Percentiles rank a stretch among this genome's conserved stretches.
Conservation (phyloP, 441 rosid genomes). For the Arabidopsis hybrid region DNA sequence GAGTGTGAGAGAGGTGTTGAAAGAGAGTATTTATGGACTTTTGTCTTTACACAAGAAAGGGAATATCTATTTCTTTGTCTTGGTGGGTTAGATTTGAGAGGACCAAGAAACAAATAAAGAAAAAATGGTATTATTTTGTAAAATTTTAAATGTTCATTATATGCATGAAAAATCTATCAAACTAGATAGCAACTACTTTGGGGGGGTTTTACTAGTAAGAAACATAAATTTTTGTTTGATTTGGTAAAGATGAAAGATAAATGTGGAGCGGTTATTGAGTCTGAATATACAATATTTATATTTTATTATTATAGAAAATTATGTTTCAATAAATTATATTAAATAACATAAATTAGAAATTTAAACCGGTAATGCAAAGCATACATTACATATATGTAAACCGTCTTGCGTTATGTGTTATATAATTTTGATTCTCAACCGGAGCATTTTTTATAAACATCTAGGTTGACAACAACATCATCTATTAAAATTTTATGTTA, state of each 20-base stretch:
- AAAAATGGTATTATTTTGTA: background rate
- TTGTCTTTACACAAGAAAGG: conserved; percentile 24
- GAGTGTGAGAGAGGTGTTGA: conserved; percentile 34
- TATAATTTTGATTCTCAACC: background rate
- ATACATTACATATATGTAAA: background rate
- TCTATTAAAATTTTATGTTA: background rate
- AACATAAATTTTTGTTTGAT: background rate
- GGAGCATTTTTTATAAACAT: background rate
- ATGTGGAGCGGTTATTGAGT: background rate
- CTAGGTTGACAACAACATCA: background rate
- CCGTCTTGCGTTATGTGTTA: background rate
- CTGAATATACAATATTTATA: background rate
- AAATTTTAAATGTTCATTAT: background rate
- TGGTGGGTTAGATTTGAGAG: conserved; percentile 29
- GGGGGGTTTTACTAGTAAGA: background rate
- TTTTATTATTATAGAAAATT: background rate
- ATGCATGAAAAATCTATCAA: background rate
- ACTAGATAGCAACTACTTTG: background rate
- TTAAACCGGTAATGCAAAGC: background rate
- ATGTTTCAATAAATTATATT: background rate
- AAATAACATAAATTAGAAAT: no score
- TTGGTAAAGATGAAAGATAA: background rate
- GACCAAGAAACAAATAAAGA: conserved; percentile 1
- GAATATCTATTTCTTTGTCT: conserved; percentile 30
- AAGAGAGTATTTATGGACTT: conserved; percentile 41